Base-by-base conservation (phyloP, 352 stramenopile genomes). In the Phytophthora rubi region DNA sequence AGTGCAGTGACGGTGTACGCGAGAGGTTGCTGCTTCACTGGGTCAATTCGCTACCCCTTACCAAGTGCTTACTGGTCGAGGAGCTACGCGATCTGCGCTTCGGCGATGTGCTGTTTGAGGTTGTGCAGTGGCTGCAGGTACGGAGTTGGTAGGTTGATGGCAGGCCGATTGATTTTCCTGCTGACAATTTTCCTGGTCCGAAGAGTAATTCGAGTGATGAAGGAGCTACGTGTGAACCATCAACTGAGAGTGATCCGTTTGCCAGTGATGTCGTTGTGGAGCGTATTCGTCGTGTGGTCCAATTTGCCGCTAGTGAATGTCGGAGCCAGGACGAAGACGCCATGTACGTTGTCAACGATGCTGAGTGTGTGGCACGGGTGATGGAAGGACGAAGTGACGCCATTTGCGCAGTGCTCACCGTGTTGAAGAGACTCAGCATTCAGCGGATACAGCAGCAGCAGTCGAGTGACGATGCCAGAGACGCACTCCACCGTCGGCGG, bases 1-100 rank as follows among this genome's bases (percentile, higher is more conserved):
- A 55, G 8, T 30, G 33, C 32, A 53, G 3, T 32, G 37, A 49
- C 1, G 39, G 8, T 6, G 62, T 76, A 28, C 67, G 63, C 2
- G 58, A 65, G 54, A 81, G 84, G 21, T 70, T 86, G 65, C 67
- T 91, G 39, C 59, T 93, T 47, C 86, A 93, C 55, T 93, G 84
- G 84, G 56, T 93, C 54, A 93, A 93, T 70, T 91, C 86, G 30
- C 63, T 92, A 52, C 86, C 84, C 13, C 59, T 89, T 15, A 76
- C 82, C 13, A 75, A 69, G 49, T 92, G 86, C 61, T 65, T 90
- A 60, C 62, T 93, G 21, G 81, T 93, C 4, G 82, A 88, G 8
- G 64, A 77, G 3, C 75, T 92, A 15, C 61, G 54, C 1, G 83
- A 89, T 23, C 61, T 93, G 57, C 82, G 84, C 44, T 85, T 82